Base-by-base conservation (phyloP, 1,284 basidiomycete species). In the Cryptococcus amylolentus region DNA sequence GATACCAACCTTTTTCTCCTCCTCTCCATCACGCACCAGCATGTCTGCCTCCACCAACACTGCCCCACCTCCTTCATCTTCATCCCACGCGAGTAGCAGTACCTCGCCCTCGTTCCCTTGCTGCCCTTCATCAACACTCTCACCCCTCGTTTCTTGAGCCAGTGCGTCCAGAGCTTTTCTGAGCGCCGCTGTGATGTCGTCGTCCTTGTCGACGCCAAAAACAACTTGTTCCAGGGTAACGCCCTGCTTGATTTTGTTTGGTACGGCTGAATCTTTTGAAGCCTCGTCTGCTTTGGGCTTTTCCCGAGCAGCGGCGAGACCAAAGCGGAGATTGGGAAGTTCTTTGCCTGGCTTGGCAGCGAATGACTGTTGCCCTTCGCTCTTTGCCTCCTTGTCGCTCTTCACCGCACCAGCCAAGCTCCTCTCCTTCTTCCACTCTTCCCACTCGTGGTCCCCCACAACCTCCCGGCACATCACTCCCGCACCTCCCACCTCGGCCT, bases 391-490 rank as follows among this genome's bases (percentile, higher is more conserved):
- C 7, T 39, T n/a, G 23, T 38, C 13, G 16, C 10, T 26, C 14
- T 20, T 28, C 5, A 35, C 26, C 18, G 16, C 35, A 16, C 28
- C 26, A 39, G n/a, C 27, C n/a, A 20, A 45, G 6, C 45, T 46
- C 40, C 39, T 40, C 37, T 55, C 50, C 27, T 56, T 52, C 23
- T 57, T 41, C 66, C 66, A 69, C 10, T 55, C 55, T n/a, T 57
- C 63, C 51, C 67, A 70, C 27, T 70, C 71, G 13, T 62, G 63
- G 60, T 77, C 74, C 10, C 52, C 53, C 12, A 77, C 53, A 3
- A 78, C 67, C 52, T 72, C 69, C 28, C 75, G 62, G 60, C 77
- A 79, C 31, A 58, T 62, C 23, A 79, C 70, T 3, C 63, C 61
- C 3, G 70, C 71, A 6, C 66, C 51, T 31, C 66, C 63, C 4